Conservation (phyloP, 305 asterid genomes). For the Fraxinus platypoda region DNA sequence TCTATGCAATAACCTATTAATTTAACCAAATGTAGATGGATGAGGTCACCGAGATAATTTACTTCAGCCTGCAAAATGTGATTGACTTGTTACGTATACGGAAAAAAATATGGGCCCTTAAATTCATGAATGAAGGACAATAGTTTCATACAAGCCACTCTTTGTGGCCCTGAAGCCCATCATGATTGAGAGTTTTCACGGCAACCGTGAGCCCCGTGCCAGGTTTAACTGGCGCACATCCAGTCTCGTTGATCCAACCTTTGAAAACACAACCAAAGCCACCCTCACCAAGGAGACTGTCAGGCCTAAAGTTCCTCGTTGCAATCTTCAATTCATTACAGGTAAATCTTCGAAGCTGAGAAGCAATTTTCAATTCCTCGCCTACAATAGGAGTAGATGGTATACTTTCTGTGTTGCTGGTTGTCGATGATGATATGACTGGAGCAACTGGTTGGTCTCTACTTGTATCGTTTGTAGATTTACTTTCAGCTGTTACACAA, state of each 20-base stretch:
- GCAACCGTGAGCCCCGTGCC: slow-evolving; percentile 82
- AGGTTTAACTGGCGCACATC: slow-evolving; percentile 60
- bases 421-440: slow-evolving; percentile 54
- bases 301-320: slow-evolving; percentile 69
- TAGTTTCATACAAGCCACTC: slow-evolving; percentile 73
- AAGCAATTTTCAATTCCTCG: slow-evolving; percentile 66
- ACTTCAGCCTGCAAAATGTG: slow-evolving; percentile 60
- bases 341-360: slow-evolving; percentile 71
- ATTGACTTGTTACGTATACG: not conserved
- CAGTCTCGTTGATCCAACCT: slow-evolving; percentile 76
- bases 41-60: slow-evolving; percentile 63
- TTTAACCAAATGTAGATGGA: slow-evolving; percentile 63
- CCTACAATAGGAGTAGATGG: slow-evolving; percentile 59
- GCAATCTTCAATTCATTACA: slow-evolving; percentile 65
- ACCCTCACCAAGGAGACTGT: slow-evolving; percentile 78
- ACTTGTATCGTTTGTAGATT: slow-evolving; percentile 50
- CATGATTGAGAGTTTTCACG: slow-evolving; percentile 74
- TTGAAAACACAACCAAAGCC: slow-evolving; percentile 90
- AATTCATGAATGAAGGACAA: slow-evolving; percentile 15
- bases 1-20: slow-evolving; percentile 74
- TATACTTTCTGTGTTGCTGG: slow-evolving; percentile 58
- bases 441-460: slow-evolving; percentile 60
- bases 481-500: slow-evolving; percentile 54
- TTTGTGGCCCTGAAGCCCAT: slow-evolving; percentile 88
- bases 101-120: not conserved